Base-by-base conservation (phyloP, 1,284 basidiomycete species). In the Marasmius sp. region DNA sequence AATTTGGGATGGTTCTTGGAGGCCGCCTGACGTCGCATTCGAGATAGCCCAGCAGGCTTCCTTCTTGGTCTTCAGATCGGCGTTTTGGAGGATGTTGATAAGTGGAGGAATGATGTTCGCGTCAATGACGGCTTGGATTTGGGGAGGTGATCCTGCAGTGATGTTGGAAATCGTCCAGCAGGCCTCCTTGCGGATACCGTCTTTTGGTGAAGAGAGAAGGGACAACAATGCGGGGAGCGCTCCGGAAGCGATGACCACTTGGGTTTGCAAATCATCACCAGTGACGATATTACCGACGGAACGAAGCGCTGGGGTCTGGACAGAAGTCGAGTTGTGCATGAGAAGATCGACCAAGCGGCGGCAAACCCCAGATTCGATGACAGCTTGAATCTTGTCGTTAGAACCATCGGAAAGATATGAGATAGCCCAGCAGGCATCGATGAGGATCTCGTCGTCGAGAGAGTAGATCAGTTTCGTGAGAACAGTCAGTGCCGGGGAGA, bases 111-210 rank as follows among this genome's bases (percentile, higher is more conserved):
- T 91, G 72, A 99, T 96, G 79, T 92, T 92, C 59, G 91, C 91
- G 66, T 93, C 91, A 64, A 93, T 87, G 60, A 93, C 87, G 43
- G 94, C 84, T 77, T 98, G 97, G 70, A 99, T 99, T 79, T 99
- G 97, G 70, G 91, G 89, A 12, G 96, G 93, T 49, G 93, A 96
- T 60, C 97, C 97, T 45, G 97, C 97, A 55, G 97, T 99, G 74
- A 99, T 87, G 80, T 99, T 99, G 62, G 95, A 98, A 73, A 99
- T 99, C 45, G 97, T 99, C 97, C 97, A 99, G 83, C 97, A 99
- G 16, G 97, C 96, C 78, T 99, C 97, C 82, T 93, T 93, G 66
- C 91, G 81, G 68, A 96, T 96, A 60, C 96, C 97, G 70, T 99
- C 97, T 80, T 98, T 98, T 55, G 95, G 93, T 41, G 95, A 97